Conservation (phyloP, 2,329 filamentous ascomycete species). For the Pestalotiopsis sp. region DNA sequence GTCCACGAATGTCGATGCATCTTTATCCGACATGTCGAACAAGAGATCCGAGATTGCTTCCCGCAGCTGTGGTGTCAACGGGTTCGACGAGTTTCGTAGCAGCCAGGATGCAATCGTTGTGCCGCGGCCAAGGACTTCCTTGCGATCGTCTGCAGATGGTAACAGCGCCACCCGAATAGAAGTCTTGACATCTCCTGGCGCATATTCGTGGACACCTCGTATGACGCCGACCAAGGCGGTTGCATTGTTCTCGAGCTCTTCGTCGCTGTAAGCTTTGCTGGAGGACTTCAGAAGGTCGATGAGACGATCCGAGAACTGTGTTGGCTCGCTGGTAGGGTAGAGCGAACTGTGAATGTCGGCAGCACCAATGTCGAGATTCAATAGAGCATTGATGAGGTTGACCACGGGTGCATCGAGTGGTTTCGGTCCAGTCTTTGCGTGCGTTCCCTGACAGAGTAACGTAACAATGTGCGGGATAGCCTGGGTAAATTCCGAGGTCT, state of each 20-base stretch:
- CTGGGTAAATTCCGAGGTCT: slow-evolving; percentile 63
- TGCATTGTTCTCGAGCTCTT: slow-evolving; percentile 72
- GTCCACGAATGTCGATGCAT: slow-evolving; percentile 78
- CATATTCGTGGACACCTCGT: slow-evolving; percentile 70
- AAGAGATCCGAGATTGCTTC: slow-evolving; percentile 77
- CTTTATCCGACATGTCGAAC: slow-evolving; percentile 83
- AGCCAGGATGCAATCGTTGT: slow-evolving; percentile 75
- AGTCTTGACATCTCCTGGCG: slow-evolving; percentile 62
- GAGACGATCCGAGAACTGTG: slow-evolving; percentile 64
- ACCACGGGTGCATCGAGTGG: slow-evolving; percentile 75
- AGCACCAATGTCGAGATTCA: slow-evolving; percentile 73
- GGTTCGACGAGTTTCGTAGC: slow-evolving; percentile 75
- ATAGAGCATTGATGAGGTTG: slow-evolving; percentile 76
- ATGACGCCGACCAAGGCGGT: slow-evolving; percentile 77
- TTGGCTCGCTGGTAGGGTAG: slow-evolving; percentile 67
- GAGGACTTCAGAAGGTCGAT: slow-evolving; percentile 71
- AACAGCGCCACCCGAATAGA: slow-evolving; percentile 71
- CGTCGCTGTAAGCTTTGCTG: slow-evolving; percentile 63
- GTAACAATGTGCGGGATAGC: slow-evolving; percentile 72
- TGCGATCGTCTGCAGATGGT: slow-evolving; percentile 76
- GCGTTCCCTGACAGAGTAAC: slow-evolving; percentile 64
- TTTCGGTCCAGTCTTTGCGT: slow-evolving; percentile 52
- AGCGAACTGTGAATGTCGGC: slow-evolving; percentile 57
- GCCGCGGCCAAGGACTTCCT: slow-evolving; percentile 75
- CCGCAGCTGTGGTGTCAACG: slow-evolving; percentile 71